phyloP scores from a whole-genome alignment of 495 filamentous ascomycete species.

The Penicillium samsonianum region DNA sequence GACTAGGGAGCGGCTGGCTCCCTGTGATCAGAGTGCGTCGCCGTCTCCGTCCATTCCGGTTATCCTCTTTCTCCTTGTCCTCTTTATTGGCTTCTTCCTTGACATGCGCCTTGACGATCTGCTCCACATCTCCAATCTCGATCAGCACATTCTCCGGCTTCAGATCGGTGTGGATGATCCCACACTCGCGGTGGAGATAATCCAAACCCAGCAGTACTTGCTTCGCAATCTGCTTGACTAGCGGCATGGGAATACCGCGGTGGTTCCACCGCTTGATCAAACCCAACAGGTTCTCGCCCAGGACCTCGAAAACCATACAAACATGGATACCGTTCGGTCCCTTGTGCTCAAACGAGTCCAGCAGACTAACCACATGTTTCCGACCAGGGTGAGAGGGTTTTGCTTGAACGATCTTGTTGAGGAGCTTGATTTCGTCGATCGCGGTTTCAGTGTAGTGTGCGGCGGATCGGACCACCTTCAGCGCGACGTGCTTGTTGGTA shows the following conservation, averaged over 20 bases:
- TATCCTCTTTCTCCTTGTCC: constrained; percentile 88
- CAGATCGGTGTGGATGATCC: constrained; percentile 97
- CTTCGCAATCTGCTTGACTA: constrained; percentile 98
- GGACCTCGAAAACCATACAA: constrained; percentile 98
- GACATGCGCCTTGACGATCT: constrained; percentile 93
- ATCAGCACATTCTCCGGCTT: constrained; percentile 99
- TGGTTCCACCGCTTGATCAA: constrained; percentile 99
- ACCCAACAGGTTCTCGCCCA: constrained; percentile 93
- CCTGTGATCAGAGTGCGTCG: constrained; percentile 94
- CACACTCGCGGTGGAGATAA: constrained; percentile 96
- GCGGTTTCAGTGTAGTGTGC: constrained; percentile 99
- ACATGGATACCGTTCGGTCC: constrained; percentile 95
- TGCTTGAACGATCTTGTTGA: constrained; percentile 93
- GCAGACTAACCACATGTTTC: constrained; percentile 89
- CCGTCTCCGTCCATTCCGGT: constrained; percentile 89
- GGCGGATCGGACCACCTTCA: constrained; percentile 96
- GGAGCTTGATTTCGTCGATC: constrained; percentile 97
- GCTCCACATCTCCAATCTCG: constrained; percentile 97
- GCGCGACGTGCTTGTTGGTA: constrained; percentile 89
- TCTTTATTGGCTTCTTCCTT: constrained; percentile 71
- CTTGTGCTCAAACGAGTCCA: constrained; percentile 97
- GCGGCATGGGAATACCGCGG: constrained; percentile 88
- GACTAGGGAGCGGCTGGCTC: constrained; percentile 93
- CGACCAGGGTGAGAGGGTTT: constrained; percentile 92
- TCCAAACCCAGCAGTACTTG: constrained; percentile 94